Percentiles rank a stretch among this genome's conserved stretches.
These are phyloP conservation scores for Scalesia atractyloides DNA, from an alignment of 129 eudicot genomes.

Conservation along the genomic window DNA sequence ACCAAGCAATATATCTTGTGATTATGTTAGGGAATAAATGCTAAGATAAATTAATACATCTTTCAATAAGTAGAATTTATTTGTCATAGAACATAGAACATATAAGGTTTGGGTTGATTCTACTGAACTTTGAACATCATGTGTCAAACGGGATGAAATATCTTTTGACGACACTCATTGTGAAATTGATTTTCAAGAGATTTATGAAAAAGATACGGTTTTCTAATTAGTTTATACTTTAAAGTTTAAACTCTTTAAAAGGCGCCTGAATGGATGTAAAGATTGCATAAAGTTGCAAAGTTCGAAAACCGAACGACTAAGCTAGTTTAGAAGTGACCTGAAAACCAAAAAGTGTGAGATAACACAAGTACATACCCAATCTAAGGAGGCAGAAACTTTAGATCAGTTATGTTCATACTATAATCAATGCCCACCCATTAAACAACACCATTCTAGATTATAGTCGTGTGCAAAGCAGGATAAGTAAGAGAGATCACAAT, in stretches of 20 bases:
- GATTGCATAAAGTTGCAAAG: constrained; percentile 7
- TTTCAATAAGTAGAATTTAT: background rate
- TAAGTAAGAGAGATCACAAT: too few relatives aligned
- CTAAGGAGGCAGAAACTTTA: too few relatives aligned
- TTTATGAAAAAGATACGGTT: background rate
- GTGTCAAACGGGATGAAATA: background rate
- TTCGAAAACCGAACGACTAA: background rate
- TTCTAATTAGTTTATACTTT: background rate
- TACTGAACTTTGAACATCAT: background rate
- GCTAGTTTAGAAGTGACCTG: background rate
- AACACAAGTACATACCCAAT: background rate
- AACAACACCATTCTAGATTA: too few relatives aligned
- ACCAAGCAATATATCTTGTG: background rate
- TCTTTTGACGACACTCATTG: background rate
- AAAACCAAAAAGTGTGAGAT: background rate
- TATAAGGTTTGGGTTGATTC: background rate
- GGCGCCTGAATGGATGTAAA: too few relatives aligned
- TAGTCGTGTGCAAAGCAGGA: too few relatives aligned
- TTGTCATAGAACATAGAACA: background rate
- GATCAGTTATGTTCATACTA: too few relatives aligned
- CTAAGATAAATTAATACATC: background rate
- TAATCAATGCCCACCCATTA: too few relatives aligned
- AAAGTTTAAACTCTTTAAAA: background rate
- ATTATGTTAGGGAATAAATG: background rate
- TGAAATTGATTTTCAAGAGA: background rate